Percentiles rank a stretch among this genome's conserved stretches.
Evolutionary conservation across 1,284 basidiomycete genomes (phyloP).

Genomic region (Trichosporon sp.): DNA sequence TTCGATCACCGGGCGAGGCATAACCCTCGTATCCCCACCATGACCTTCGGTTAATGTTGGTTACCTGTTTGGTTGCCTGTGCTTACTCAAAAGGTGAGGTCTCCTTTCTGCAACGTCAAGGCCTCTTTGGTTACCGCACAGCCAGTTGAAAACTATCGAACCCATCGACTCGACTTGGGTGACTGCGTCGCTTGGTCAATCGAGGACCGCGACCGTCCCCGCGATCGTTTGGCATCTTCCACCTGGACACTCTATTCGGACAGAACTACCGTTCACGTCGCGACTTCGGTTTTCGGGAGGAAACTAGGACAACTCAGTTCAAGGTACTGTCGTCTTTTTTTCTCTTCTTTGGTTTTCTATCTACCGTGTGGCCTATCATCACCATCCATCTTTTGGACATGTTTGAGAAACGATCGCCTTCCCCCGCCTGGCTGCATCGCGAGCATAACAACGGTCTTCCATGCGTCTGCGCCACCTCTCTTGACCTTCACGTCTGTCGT

Average conservation of each 20-base stretch:
- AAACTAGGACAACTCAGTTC: conserved; percentile 7
- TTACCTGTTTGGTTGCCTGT: conserved; percentile 2
- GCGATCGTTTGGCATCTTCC: neutral
- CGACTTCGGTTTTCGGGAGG: neutral
- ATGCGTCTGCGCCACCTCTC: conserved; percentile 11
- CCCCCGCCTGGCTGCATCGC: conserved; percentile 30
- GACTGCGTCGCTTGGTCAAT: neutral
- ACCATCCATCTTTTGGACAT: neutral
- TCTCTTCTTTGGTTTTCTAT: conserved; percentile 2
- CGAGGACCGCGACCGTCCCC: neutral
- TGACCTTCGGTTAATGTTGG: conserved; percentile 6
- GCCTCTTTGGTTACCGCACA: conserved; percentile 5
- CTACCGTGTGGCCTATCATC: conserved; percentile 9
- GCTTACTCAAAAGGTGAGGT: conserved; percentile 5
- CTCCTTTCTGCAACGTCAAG: neutral
- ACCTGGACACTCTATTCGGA: neutral
- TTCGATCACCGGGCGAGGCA: neutral
- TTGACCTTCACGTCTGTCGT: conserved; percentile 17
- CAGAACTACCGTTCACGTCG: conserved; percentile 5
- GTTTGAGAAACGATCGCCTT: conserved; percentile 17
- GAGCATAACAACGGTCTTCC: conserved; percentile 18
- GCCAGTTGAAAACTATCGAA: conserved; percentile 2
- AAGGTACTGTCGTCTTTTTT: conserved; percentile 2
- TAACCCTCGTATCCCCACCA: conserved; percentile 2
- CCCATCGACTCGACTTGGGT: neutral